These are phyloP conservation scores for Platismatia glauca DNA, from an alignment of 495 filamentous ascomycete genomes.

Conservation along the genomic window DNA sequence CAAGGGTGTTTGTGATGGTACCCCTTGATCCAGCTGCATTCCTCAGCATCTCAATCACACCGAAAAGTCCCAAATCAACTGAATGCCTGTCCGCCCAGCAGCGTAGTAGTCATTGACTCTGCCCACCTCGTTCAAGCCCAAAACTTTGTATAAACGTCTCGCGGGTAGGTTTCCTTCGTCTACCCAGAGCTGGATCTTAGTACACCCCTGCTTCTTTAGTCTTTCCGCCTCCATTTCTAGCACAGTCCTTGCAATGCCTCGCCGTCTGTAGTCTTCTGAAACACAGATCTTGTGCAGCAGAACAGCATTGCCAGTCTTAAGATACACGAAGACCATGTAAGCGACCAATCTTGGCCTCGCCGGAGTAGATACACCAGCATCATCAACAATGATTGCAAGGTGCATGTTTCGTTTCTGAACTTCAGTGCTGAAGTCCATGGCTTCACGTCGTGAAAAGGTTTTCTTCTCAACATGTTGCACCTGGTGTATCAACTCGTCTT, in stretches of 20 bases:
- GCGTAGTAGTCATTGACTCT: constrained; percentile 49
- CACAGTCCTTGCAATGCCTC: constrained; percentile 45
- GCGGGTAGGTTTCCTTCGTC: constrained; percentile 46
- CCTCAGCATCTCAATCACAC: constrained; percentile 8
- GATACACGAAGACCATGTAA: constrained; percentile 48
- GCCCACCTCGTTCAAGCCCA: constrained; percentile 45
- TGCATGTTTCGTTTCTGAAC: constrained; percentile 49
- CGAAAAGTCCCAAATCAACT: constrained; percentile 41
- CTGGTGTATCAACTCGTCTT: constrained; percentile 33
- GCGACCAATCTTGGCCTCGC: constrained; percentile 30
- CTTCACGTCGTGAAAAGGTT: constrained; percentile 50
- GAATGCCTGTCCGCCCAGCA: constrained; percentile 45
- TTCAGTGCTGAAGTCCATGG: constrained; percentile 44
- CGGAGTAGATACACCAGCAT: constrained; percentile 9
- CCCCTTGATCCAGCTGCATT: constrained; percentile 11
- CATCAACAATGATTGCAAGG: constrained; percentile 38
- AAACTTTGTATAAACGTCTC: constrained; percentile 39
- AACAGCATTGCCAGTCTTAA: constrained; percentile 36
- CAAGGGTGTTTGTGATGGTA: constrained; percentile 10
- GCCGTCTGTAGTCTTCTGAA: constrained; percentile 38
- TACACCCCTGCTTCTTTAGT: constrained; percentile 45
- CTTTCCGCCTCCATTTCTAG: constrained; percentile 40
- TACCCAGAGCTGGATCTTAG: constrained; percentile 51
- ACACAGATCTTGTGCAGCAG: constrained; percentile 55
- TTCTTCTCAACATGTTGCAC: constrained; percentile 47